phyloP scores from a whole-genome alignment of 306 rosid species.

The Boehmeria nivea region DNA sequence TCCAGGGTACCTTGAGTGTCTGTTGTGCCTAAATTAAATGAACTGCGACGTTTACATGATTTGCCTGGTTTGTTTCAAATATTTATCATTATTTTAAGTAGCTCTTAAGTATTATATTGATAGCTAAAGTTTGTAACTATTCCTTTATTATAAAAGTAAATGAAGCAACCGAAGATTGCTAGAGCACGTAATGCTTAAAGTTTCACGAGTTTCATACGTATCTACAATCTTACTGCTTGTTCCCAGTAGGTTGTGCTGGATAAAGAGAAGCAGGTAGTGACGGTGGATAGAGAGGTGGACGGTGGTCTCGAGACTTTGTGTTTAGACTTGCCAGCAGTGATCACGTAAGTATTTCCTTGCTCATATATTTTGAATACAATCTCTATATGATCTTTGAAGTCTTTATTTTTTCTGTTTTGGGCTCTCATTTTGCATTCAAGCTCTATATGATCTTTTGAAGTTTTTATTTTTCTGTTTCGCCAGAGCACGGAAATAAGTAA shows the following conservation, averaged over 20 bases:
- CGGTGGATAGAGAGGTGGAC: constrained; percentile 90
- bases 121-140: no score
- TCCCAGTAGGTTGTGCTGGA: constrained; percentile 90
- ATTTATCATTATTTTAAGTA: no score
- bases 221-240: constrained; percentile 27
- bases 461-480: background rate
- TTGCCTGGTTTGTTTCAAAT: no score
- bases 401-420: background rate
- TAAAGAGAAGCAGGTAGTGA: constrained; percentile 65
- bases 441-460: background rate
- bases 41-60: no score
- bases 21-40: no score
- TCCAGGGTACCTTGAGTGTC: no score
- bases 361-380: constrained; percentile 7
- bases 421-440: background rate
- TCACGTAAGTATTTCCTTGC: constrained; percentile 67
- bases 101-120: no score
- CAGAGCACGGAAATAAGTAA: no score
- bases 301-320: constrained; percentile 80
- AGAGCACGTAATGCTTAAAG: no score
- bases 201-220: background rate
- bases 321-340: constrained; percentile 83
- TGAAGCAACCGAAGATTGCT: no score
- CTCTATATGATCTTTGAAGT: background rate
- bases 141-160: no score